phyloP scores from a whole-genome alignment of 139 green algal genomes.

The Chlorella sorokiniana region DNA sequence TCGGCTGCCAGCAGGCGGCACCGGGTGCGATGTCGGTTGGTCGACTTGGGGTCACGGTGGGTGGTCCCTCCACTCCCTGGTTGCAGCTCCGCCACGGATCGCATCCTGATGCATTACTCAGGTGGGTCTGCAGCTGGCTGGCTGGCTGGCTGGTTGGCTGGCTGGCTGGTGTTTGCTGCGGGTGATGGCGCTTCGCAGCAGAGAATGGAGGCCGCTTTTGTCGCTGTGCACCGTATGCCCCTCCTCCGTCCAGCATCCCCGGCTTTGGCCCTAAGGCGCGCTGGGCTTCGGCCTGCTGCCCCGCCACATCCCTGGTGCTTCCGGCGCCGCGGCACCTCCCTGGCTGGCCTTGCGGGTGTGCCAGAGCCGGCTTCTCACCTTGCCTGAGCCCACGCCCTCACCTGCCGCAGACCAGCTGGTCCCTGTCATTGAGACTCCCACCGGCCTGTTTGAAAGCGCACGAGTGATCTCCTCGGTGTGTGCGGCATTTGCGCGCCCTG shows the following conservation, averaged over 20 bases:
- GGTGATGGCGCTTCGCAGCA: too few species aligned
- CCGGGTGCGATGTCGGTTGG: too few species aligned
- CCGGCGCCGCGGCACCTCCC: too few species aligned
- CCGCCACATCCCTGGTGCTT: too few species aligned
- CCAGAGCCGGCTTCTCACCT: neutral
- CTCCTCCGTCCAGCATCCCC: neutral
- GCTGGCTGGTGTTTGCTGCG: neutral
- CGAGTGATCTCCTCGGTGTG: slow-evolving; percentile 27
- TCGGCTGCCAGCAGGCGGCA: too few species aligned
- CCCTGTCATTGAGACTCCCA: slow-evolving; percentile 26
- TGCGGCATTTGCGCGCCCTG: neutral
- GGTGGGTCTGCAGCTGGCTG: neutral
- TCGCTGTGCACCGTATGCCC: too few species aligned
- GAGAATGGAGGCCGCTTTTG: too few species aligned
- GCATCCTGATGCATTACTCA: slow-evolving; percentile 35
- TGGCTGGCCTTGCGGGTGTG: neutral
- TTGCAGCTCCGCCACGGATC: slow-evolving; percentile 31
- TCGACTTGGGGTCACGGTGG: too few species aligned
- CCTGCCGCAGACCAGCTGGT: slow-evolving; percentile 12
- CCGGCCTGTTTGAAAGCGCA: slow-evolving; percentile 41
- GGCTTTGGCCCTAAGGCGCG: too few species aligned
- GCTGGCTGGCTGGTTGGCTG: neutral
- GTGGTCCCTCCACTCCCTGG: neutral
- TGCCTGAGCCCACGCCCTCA: neutral
- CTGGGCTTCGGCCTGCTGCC: too few species aligned